Percentiles rank a stretch among this genome's conserved stretches.
Conservation (phyloP, 2,329 filamentous ascomycete genomes). For the Lithohypha guttulata region DNA sequence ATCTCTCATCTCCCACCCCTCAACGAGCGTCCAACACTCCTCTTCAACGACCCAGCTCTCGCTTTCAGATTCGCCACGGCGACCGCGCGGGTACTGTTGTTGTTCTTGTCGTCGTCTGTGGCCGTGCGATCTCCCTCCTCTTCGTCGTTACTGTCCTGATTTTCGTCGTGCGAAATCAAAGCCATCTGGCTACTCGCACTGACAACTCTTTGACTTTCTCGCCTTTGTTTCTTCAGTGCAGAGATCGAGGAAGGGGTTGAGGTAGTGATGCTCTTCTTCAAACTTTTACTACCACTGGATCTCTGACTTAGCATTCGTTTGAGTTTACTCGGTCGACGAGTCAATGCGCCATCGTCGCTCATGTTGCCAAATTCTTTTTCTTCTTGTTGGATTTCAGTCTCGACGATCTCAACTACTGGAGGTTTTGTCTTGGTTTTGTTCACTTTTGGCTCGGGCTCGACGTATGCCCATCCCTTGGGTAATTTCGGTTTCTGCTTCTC, state of each 20-base stretch:
- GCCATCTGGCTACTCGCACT: conserved; percentile 15
- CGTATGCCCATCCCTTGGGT: conserved; percentile 5
- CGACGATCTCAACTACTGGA: no score
- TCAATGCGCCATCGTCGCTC: background rate
- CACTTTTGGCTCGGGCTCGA: background rate
- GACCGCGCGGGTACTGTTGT: conserved; percentile 1
- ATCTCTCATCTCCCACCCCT: conserved; percentile 9
- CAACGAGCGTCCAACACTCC: conserved; percentile 16
- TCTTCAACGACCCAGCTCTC: conserved; percentile 18
- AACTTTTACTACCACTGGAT: conserved; percentile 1
- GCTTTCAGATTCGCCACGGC: conserved; percentile 16
- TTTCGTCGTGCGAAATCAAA: conserved; percentile 13
- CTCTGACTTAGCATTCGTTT: conserved; percentile 1
- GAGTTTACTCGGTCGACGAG: conserved; percentile 2
- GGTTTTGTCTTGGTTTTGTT: background rate
- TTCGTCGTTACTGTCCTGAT: background rate
- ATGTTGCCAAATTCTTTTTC: no score
- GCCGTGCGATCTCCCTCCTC: background rate
- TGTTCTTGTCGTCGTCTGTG: background rate
- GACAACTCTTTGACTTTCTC: conserved; percentile 11
- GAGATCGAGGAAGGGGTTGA: background rate
- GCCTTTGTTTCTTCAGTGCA: background rate
- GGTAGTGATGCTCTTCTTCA: background rate
- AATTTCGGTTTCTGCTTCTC: conserved; percentile 2
- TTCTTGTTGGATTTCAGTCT: no score